phyloP scores from a whole-genome alignment of 495 filamentous ascomycete genomes.

The Daldinia decipiens region DNA sequence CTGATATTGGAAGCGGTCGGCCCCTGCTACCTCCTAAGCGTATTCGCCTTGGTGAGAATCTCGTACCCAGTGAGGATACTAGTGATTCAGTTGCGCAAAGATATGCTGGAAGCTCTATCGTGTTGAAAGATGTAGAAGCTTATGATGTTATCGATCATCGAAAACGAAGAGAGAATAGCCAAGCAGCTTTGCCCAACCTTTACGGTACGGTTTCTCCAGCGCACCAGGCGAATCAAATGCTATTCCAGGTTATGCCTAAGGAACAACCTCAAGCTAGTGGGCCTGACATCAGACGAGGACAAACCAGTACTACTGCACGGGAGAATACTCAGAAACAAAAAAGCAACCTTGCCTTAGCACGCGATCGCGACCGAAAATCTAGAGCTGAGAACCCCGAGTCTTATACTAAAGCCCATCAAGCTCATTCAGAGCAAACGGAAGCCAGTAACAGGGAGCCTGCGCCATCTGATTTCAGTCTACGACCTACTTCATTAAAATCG shows the following conservation, averaged over 20 bases:
- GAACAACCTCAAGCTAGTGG: background rate
- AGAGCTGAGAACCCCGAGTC: background rate
- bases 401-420: background rate
- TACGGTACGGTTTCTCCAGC: background rate
- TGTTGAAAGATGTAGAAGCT: constrained; percentile 44
- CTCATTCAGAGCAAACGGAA: background rate
- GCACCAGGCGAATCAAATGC: constrained; percentile 1
- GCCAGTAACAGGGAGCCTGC: background rate
- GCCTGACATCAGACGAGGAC: background rate
- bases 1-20: background rate
- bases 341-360: background rate
- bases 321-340: background rate
- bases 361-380: background rate
- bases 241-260: background rate
- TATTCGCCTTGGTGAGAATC: constrained; percentile 11
- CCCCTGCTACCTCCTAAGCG: constrained; percentile 28
- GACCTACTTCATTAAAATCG: constrained; percentile 1
- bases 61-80: background rate
- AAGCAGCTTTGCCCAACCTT: background rate
- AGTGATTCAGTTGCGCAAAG: background rate
- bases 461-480: constrained; percentile 6
- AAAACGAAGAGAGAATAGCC: constrained; percentile 26
- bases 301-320: background rate
- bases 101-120: constrained; percentile 26
- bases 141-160: constrained; percentile 43